Evolutionary conservation across 805 yeast species (phyloP).

Genomic region (Candida maltosa): DNA sequence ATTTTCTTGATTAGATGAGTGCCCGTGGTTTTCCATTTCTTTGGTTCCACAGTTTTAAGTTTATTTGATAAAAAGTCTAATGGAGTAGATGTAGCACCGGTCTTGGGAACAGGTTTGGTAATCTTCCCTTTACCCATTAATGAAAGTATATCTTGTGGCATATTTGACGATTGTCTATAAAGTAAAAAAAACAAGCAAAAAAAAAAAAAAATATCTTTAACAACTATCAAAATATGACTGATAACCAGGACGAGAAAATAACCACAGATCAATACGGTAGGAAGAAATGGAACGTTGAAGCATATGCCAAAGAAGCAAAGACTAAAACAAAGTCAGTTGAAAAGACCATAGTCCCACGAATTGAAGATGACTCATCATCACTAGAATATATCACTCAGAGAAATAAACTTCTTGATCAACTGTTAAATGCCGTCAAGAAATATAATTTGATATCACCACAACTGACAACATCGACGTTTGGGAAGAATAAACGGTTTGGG

Average conservation of each 20-base stretch:
- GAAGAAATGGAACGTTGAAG: conserved; percentile 69
- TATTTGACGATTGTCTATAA: no score
- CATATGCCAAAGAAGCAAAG: conserved; percentile 50
- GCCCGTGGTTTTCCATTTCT: conserved; percentile 29
- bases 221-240: no score
- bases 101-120: no score
- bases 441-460: conserved; percentile 30
- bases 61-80: no score
- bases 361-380: conserved; percentile 9
- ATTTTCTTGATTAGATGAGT: conserved; percentile 43
- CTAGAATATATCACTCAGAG: conserved; percentile 26
- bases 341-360: not conserved
- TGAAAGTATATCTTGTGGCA: no score
- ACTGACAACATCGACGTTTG: conserved; percentile 15
- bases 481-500: conserved; percentile 64
- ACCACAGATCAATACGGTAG: conserved; percentile 56
- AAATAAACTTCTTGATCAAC: conserved; percentile 25
- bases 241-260: conserved; percentile 17
- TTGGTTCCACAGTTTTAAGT: no score
- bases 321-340: no score
- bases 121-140: no score
- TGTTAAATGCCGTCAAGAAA: conserved; percentile 30
- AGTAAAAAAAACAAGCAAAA: no score
- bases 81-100: no score
- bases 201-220: no score